These are phyloP conservation scores for Crithidia expoeki DNA, from an alignment of 208 protist species.

Conservation along the genomic window DNA sequence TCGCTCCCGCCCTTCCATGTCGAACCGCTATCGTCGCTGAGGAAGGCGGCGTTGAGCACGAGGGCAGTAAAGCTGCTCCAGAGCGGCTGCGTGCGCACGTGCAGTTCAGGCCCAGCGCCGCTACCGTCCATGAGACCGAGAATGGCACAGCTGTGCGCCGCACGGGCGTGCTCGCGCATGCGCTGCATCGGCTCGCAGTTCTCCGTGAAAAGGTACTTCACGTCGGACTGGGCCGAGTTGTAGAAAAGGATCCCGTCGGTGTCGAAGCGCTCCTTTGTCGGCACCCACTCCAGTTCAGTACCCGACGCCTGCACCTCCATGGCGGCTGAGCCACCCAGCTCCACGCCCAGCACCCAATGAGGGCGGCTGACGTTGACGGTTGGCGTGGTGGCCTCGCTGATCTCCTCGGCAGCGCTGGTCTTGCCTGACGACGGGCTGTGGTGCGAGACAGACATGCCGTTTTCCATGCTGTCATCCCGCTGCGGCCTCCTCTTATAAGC, in stretches of 20 bases:
- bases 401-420: not conserved
- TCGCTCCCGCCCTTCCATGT: constrained; percentile 34
- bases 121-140: constrained; percentile 31
- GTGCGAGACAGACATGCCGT: not conserved
- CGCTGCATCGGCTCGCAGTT: constrained; percentile 5
- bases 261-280: constrained; percentile 38
- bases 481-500: not conserved
- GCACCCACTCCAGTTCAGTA: constrained; percentile 16
- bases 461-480: constrained; percentile 9
- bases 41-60: constrained; percentile 27
- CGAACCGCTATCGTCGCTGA: not conserved
- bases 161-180: constrained; percentile 9
- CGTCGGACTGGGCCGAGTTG: constrained; percentile 14
- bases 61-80: constrained; percentile 30
- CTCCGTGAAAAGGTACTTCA: constrained; percentile 11
- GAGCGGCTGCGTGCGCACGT: constrained; percentile 29
- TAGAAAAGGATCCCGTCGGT: constrained; percentile 30
- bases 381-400: not conserved
- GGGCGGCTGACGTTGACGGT: constrained; percentile 6
- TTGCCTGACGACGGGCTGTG: constrained; percentile 10
- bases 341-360: constrained; percentile 31
- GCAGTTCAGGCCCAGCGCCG: not conserved
- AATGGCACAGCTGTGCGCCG: constrained; percentile 30
- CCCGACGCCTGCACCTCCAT: constrained; percentile 14
- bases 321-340: constrained; percentile 15